Evolutionary conservation across 148 eudicot genomes (phyloP).

Genomic region (Rhododendron ferrugineum): DNA sequence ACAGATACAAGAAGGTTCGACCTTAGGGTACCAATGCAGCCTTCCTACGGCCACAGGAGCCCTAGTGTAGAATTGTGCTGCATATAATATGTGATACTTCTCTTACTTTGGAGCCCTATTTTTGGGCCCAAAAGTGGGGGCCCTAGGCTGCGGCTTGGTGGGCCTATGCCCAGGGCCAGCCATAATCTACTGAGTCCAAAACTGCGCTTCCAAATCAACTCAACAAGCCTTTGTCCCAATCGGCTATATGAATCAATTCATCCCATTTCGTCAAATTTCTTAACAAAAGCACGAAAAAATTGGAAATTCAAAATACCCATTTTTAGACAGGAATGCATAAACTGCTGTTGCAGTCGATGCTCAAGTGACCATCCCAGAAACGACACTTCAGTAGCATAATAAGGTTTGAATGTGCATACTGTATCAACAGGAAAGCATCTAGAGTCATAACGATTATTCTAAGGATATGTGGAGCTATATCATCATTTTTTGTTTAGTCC

Average conservation of each 20-base stretch:
- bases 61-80: neutral
- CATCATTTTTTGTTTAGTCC: neutral
- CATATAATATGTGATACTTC: neutral
- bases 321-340: neutral
- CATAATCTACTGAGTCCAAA: neutral
- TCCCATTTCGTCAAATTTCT: neutral
- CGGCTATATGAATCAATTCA: neutral
- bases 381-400: neutral
- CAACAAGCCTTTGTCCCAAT: neutral
- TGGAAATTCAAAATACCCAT: neutral
- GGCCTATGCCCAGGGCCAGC: neutral
- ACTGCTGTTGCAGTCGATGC: neutral
- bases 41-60: neutral
- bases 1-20: neutral
- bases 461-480: neutral
- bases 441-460: neutral
- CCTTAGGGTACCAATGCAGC: neutral
- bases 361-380: neutral
- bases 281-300: neutral
- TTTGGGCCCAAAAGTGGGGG: neutral
- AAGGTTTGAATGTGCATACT: neutral
- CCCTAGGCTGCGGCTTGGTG: neutral
- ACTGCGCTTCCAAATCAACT: neutral
- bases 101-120: neutral
- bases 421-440: neutral